Conservation (phyloP, 805 yeast species). For the Metschnikowia similis region DNA sequence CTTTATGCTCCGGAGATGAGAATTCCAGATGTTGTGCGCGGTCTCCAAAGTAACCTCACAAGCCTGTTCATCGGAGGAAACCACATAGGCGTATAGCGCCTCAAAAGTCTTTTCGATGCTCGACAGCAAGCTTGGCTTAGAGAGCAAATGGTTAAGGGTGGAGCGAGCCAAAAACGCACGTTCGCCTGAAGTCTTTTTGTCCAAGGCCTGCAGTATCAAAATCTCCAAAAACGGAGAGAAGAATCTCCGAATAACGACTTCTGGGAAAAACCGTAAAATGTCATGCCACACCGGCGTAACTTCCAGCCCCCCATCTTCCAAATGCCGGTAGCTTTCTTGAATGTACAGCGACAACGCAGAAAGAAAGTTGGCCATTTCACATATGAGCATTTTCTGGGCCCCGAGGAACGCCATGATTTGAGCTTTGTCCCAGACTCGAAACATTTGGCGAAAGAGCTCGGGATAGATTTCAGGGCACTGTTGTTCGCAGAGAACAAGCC, state of each 20-base stretch:
- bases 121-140: conserved; percentile 53
- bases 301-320: too few species aligned
- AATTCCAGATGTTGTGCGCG: conserved; percentile 11
- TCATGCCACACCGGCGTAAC: not conserved
- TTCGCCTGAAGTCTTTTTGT: not conserved
- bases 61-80: not conserved
- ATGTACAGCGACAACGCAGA: conserved; percentile 4
- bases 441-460: conserved; percentile 5
- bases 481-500: conserved; percentile 48
- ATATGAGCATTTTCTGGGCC: conserved; percentile 4
- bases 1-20: conserved; percentile 18
- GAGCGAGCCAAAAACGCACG: conserved; percentile 9
- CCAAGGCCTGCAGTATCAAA: conserved; percentile 2
- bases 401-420: conserved; percentile 3
- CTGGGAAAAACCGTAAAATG: conserved; percentile 6
- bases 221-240: conserved; percentile 5
- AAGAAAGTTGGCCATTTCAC: conserved; percentile 11
- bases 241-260: conserved; percentile 8
- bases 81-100: conserved; percentile 16
- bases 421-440: not conserved
- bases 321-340: not conserved
- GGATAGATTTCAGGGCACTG: conserved; percentile 21
- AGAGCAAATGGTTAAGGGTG: conserved; percentile 38
- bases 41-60: conserved; percentile 5
- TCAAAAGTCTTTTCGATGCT: conserved; percentile 43